A percentile compares a stretch with the other conserved stretches of the same genome.
Conservation (phyloP, 345 rosid species). For the thale cress (Arabidopsis thaliana) region TAIR10.1 NC_003074.8:3272501-3273000, state of each 20-base stretch:
- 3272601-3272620: background rate
- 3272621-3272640: background rate
- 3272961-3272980: constrained; percentile 48
- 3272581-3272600: background rate
- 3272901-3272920: constrained; percentile 36
- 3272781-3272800: constrained; percentile 36
- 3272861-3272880: constrained; percentile 52
- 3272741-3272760: constrained; percentile 59
- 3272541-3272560: background rate
- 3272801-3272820: constrained; percentile 18
- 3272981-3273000: constrained; percentile 52
- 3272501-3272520: constrained; percentile 72
- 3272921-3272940: constrained; percentile 47
- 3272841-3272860: constrained; percentile 34
- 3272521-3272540: background rate
- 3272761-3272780: constrained; percentile 59
- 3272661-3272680: constrained; percentile 1
- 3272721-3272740: constrained; percentile 51
- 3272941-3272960: constrained; percentile 47
- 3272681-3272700: constrained; percentile 34
- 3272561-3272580: constrained; percentile 2
- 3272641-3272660: background rate
- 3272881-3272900: constrained; percentile 51
- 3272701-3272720: constrained; percentile 47
- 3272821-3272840: constrained; percentile 38